Evolutionary conservation across 768 basidiomycete genomes (phyloP).

Genomic region (Pleurotus citrinopileatus): DNA sequence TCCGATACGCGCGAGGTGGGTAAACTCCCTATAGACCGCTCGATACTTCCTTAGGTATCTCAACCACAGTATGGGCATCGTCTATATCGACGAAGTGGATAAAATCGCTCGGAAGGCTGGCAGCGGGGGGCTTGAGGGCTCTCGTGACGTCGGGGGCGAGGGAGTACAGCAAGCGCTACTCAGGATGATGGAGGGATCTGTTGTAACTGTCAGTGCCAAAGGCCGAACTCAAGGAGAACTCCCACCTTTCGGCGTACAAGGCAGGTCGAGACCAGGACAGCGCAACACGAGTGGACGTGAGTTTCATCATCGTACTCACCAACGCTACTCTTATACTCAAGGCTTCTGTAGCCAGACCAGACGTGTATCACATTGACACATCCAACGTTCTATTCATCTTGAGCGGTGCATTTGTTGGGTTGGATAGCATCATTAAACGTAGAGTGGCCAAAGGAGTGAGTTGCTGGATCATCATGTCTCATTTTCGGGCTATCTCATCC

Average conservation of each 20-base stretch:
- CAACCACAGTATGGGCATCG: constrained; percentile 76
- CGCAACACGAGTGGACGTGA: constrained; percentile 39
- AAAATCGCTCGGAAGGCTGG: constrained; percentile 75
- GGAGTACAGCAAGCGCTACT: constrained; percentile 93
- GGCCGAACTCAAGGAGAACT: constrained; percentile 45
- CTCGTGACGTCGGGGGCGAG: constrained; percentile 91
- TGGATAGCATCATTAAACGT: constrained; percentile 78
- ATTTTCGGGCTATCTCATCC: constrained; percentile 6
- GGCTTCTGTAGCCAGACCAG: constrained; percentile 46
- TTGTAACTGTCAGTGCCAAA: constrained; percentile 79
- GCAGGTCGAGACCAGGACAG: constrained; percentile 48
- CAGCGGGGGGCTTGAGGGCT: constrained; percentile 59
- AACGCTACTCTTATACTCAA: constrained; percentile 1
- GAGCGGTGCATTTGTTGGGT: constrained; percentile 92
- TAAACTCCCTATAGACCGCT: not conserved
- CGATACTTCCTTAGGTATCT: constrained; percentile 9
- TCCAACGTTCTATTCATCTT: constrained; percentile 93
- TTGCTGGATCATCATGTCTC: constrained; percentile 14
- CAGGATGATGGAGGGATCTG: constrained; percentile 91
- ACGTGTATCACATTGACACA: constrained; percentile 78
- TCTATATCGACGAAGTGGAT: constrained; percentile 96
- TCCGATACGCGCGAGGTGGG: constrained; percentile 76
- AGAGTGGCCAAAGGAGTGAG: constrained; percentile 83
- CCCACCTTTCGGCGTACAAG: constrained; percentile 40
- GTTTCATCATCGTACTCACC: constrained; percentile 4